Evolutionary conservation across 2,329 filamentous ascomycete species (phyloP).

Genomic region (Penicillium brevicompactum): DNA sequence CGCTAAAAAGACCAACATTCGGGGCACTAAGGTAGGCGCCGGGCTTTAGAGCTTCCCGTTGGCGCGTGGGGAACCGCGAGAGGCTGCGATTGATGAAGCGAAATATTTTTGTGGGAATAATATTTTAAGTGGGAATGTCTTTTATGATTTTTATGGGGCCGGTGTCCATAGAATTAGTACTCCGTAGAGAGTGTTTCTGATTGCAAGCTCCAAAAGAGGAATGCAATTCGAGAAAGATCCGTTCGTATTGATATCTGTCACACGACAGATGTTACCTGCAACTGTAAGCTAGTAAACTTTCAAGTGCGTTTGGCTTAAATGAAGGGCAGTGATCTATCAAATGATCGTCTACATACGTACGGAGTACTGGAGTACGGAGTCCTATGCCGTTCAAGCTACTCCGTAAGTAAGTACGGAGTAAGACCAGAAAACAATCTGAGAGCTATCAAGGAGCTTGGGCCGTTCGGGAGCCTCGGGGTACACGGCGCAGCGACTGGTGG

Average conservation of each 20-base stretch:
- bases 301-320: not conserved
- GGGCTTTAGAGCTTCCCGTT: conserved; percentile 3
- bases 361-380: not conserved
- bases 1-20: not conserved
- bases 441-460: conserved; percentile 10
- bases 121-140: too few species aligned
- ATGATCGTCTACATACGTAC: conserved; percentile 5
- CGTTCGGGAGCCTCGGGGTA: conserved; percentile 6
- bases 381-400: not conserved
- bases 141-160: not conserved
- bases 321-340: conserved; percentile 5
- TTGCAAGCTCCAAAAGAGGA: not conserved
- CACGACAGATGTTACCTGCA: not conserved
- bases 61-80: conserved; percentile 3
- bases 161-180: not conserved
- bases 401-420: too few species aligned
- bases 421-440: not conserved
- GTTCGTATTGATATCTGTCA: not conserved
- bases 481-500: conserved; percentile 6
- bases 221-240: not conserved
- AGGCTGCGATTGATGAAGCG: not conserved
- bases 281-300: not conserved
- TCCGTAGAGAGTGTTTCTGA: not conserved
- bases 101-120: not conserved
- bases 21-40: conserved; percentile 3